Conservation (phyloP, 495 filamentous ascomycete genomes). For the Gamarada debralockiae region DNA sequence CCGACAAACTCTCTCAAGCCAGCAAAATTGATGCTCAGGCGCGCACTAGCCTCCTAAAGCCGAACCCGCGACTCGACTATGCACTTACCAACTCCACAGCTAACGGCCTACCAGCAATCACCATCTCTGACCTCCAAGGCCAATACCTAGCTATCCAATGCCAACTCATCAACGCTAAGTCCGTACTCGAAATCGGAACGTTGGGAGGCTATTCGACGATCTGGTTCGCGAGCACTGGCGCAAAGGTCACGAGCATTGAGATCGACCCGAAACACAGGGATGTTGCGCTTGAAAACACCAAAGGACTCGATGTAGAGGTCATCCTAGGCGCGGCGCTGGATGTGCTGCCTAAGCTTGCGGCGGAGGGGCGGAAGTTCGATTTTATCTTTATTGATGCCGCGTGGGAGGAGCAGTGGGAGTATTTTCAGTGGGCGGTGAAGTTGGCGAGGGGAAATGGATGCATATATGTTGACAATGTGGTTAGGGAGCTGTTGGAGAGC, state of each 20-base stretch:
- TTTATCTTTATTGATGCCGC: slow-evolving; percentile 52
- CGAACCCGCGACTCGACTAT: slow-evolving; percentile 17
- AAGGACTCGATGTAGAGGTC: slow-evolving; percentile 36
- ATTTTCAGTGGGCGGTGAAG: slow-evolving; percentile 42
- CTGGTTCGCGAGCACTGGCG: slow-evolving; percentile 41
- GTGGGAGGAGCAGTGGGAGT: slow-evolving; percentile 42
- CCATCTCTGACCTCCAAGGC: slow-evolving; percentile 32
- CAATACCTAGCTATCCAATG: slow-evolving; percentile 37
- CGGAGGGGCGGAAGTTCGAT: slow-evolving; percentile 40
- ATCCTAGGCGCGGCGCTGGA: slow-evolving; percentile 42
- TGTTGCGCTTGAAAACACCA: slow-evolving; percentile 41
- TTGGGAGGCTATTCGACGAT: slow-evolving; percentile 49
- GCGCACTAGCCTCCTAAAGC: slow-evolving; percentile 3
- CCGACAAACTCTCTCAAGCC: slow-evolving; percentile 2
- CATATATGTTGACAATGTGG: slow-evolving; percentile 47
- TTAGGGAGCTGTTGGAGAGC: slow-evolving; percentile 27
- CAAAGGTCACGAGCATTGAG: slow-evolving; percentile 44
- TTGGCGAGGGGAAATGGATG: slow-evolving; percentile 32
- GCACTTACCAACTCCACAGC: slow-evolving; percentile 16
- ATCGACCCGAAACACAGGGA: slow-evolving; percentile 32
- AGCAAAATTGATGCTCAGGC: slow-evolving; percentile 8
- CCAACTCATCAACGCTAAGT: slow-evolving; percentile 30
- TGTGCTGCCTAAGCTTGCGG: slow-evolving; percentile 34
- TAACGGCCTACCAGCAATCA: slow-evolving; percentile 27
- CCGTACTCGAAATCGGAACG: slow-evolving; percentile 49